Evolutionary conservation across 1,284 basidiomycete species (phyloP), one percentile per base, ranked within the genome.

Genomic region (Irpex sp.): DNA sequence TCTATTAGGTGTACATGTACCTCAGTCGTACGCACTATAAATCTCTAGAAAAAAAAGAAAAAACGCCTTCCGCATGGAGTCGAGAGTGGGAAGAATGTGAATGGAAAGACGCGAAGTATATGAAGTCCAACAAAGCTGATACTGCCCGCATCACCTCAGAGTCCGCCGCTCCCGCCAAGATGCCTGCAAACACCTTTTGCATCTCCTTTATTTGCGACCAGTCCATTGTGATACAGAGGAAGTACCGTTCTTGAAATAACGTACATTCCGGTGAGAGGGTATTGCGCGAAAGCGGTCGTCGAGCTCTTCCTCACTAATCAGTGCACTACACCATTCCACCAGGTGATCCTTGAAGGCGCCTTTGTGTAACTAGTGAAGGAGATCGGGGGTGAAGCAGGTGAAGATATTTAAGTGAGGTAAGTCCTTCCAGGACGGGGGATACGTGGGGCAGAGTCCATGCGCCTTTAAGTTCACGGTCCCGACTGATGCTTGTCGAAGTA

Each of bases 341-440:
- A 75, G 57, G 58, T 75, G 73, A 44, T 72, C 69, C 9, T 70
- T 68, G 61, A 75, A 72, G 2, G 75, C 66, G 2, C 75, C 73
- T 60, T 76, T 72, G 65, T 74, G 69, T 0, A 75, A 62, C 60
- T 76, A 73, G 61, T 76, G 74, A 17, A 75, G 63, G 40, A 75
- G 58, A 62, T 76, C 73, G 5, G 75, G 73, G 1, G 72, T 73
- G 52, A 76, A 63, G 37, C 61, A 66, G 1, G 11, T 11, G 62
- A 69, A 72, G 44, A 76, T 73, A 59, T 76, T 61, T 47, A 55
- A 38, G 38, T 69, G 67, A 1, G 72, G 73, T 1, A 76, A 65
- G 21, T 69, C 63, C 0, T 36, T 59, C 75, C 75, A 76, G 66
- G 75, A 76, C 21, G 73, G 73, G 2, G 62, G n/a, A 40, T 51